Conservation (phyloP, 768 basidiomycete genomes). For the Favolaschia claudopus region DNA sequence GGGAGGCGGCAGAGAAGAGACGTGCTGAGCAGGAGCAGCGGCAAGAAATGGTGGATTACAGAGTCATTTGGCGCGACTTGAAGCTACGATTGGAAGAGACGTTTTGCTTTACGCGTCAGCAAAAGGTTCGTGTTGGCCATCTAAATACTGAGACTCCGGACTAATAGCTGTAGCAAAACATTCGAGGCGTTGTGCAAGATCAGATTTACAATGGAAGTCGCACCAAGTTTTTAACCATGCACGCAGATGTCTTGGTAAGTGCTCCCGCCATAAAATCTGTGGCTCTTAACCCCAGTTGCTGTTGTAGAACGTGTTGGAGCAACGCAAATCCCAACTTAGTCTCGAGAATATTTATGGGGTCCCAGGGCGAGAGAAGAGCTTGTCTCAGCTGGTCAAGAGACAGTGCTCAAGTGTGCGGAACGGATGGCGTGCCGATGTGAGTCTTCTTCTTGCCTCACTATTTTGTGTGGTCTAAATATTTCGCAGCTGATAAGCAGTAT, state of each 20-base stretch:
- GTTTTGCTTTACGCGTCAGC: neutral
- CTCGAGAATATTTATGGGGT: neutral
- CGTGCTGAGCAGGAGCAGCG: neutral
- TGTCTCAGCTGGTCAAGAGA: neutral
- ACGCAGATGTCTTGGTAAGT: neutral
- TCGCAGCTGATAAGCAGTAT: neutral
- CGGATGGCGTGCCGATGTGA: neutral
- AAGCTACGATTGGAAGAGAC: neutral
- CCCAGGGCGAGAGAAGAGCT: neutral
- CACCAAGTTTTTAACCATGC: neutral
- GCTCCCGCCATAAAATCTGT: neutral
- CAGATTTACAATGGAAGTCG: neutral
- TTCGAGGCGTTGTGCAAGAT: neutral
- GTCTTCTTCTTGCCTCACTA: neutral
- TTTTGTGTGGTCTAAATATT: neutral
- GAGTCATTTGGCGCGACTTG: neutral
- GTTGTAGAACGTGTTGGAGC: neutral
- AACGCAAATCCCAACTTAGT: neutral
- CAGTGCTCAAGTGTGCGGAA: slow-evolving; percentile 2
- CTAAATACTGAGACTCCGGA: no score
- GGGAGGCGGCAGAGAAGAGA: neutral
- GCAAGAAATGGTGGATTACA: neutral
- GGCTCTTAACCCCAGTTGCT: neutral
- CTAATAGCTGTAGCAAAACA: no score
- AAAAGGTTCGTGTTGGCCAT: neutral